Base-by-base conservation (phyloP, 345 rosid species). In the Euclidium syriacum region DNA sequence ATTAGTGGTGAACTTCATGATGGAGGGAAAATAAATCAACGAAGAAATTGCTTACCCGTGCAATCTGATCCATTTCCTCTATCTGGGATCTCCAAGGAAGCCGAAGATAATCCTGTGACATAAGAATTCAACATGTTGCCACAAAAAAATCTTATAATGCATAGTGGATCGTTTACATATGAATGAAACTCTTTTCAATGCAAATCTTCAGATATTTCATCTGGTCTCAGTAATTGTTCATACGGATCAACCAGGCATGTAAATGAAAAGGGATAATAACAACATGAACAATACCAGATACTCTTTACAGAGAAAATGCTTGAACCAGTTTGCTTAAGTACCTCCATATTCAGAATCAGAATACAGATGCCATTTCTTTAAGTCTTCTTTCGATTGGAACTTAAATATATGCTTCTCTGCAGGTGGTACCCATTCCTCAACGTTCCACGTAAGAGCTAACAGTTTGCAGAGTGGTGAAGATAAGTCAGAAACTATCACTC, bases 301-400 rank as follows among this genome's bases (percentile, higher is more conserved):
- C 32, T 46, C 58, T 32, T 41, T 24, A 40, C 1, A 0, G 41
- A 26, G 63, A 4, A 63, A 56, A 56, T 38, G 47, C 30, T 30
- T 56, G 49, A 62, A 29, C 53, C 50, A 47, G 70, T 25, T 52
- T 30, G 14, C 5, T 15, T 44, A 65, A 35, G 34, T 81, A 94
- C 99, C 99, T 78, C 99, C 99, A 71, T 75, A 94, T 72, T 90
- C 95, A 49, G 97, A 83, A 78, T 90, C 99, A 0, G 99, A 90
- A 78, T 85, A 90, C 6, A 94, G 81, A 78, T 94, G 97, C 99
- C 99, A 94, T 68, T 76, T 84, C 52, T 84, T 90, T 10, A 94
- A 73, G 76, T 94, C 96, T 46, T 89, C 90, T 77, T 72, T 90
- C 0, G 97, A 79, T 65, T 73, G 73, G 78, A 94, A 94, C 73